phyloP scores from a whole-genome alignment of 2,329 filamentous ascomycete species.

The Sclerotinia nivalis region DNA sequence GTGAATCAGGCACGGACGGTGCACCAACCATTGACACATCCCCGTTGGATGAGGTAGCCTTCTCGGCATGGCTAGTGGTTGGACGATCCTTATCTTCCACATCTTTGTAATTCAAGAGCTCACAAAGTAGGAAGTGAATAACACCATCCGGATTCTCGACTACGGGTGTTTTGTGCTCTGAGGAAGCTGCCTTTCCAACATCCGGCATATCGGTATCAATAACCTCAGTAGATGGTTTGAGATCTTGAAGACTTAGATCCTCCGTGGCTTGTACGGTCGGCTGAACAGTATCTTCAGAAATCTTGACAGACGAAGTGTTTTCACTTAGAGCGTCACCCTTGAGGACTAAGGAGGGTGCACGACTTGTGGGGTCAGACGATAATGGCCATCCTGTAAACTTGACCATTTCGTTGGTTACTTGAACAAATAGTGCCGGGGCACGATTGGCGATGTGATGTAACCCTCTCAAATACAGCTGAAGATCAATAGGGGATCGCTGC shows the following conservation, averaged over 20 bases:
- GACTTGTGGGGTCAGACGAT: constrained; percentile 42
- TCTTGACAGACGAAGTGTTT: constrained; percentile 27
- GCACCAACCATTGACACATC: constrained; percentile 36
- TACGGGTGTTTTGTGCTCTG: constrained; percentile 76
- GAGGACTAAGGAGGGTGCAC: constrained; percentile 47
- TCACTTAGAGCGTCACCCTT: constrained; percentile 31
- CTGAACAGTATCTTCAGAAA: constrained; percentile 37
- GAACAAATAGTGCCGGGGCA: constrained; percentile 80
- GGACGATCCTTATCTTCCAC: constrained; percentile 78
- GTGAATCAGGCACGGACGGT: constrained; percentile 42
- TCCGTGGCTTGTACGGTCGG: constrained; percentile 42
- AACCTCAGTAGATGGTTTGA: constrained; percentile 62
- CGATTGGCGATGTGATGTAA: constrained; percentile 80
- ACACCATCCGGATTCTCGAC: constrained; percentile 94
- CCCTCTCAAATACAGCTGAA: constrained; percentile 70
- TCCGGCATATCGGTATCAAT: constrained; percentile 63
- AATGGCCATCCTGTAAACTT: constrained; percentile 65
- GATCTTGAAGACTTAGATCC: constrained; percentile 46
- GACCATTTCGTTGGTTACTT: constrained; percentile 82
- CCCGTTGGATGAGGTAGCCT: constrained; percentile 26
- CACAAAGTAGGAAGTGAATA: constrained; percentile 89
- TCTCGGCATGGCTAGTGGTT: constrained; percentile 34
- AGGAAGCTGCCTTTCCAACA: constrained; percentile 57
- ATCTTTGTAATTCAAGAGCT: constrained; percentile 87
- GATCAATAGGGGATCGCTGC: constrained; percentile 63